Base-by-base conservation (phyloP, 2,329 filamentous ascomycete genomes). In the Alternaria consortialis region DNA sequence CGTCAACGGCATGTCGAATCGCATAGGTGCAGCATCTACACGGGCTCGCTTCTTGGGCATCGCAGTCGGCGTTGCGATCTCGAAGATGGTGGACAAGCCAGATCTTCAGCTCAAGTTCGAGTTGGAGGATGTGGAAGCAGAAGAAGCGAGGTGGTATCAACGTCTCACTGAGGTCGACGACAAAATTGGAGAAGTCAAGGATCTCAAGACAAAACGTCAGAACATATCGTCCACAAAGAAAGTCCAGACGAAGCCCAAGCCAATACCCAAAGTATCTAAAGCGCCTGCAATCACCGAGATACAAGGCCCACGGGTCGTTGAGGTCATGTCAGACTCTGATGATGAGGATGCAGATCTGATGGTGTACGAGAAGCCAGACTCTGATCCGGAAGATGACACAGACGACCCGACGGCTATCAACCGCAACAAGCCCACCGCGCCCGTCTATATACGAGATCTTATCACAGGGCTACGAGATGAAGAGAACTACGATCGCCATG, bases 401-500 rank as follows among this genome's bases (percentile, higher is more conserved):
- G 94, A 97, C 37, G 96, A 99, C 70, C 90, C 95, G 5, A 97
- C 93, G 0, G 82, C 97, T 17, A 86, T 98, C 48, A 90, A 91
- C 58, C 87, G 94, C 13, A 89, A 95, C 77, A 97, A 95, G 70
- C 87, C 90, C 23, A 91, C 87, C 59, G 87, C 93, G 0, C 95
- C 95, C 1, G 93, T 99, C 1, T 98, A 98, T 72, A 90, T 97
- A 61, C 88, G 93, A 46, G 93, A 97, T 70, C 84, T 98, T 11
- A 89, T 98, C 56, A 77, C 84, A 7, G 94, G 90, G 72, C 84
- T 99, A 3, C 86, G 91, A 50, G 92, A 97, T 67, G 88, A 87
- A 0, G 93, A 97, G 46, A 91, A 90, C 66, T 92, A 93, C 68
- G 94, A 98, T 69, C 89, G 89, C 31, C 93, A 97, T 74, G 89